Evolutionary conservation across 1,139 yeast species (phyloP), one percentile per base, ranked within the genome.

Genomic region (Blastobotrys elegans): DNA sequence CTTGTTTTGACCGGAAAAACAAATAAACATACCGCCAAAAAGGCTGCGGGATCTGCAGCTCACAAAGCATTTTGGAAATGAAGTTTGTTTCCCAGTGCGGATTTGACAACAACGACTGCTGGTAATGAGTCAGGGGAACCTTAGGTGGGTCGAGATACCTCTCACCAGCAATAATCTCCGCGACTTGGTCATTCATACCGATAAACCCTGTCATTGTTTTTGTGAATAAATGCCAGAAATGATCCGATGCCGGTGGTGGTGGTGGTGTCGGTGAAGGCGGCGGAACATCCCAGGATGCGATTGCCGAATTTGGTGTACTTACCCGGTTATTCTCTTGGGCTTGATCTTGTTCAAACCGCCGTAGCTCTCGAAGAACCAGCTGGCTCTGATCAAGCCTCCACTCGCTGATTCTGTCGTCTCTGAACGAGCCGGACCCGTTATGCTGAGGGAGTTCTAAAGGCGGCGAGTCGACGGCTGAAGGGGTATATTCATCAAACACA

Each of bases 311-410:
- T 21, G 45, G 46, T 16, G 53, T 48, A 18, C 40, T 7, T 24
- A 42, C 16, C 6, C 41, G 33, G 18, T 31, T 14, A 26, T 26
- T 29, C 24, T 4, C 5, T 10, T 16, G 7, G 4, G 18, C 17
- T 24, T 39, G 24, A 33, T 31, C 38, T 22, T 33, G 54, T 44
- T 60, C 65, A 16, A 62, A 53, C 38, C 61, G 53, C 43, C 56
- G 56, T 43, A 65, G 56, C 50, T 65, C 68, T 40, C 60, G 59
- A 37, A 59, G 48, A 17, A 65, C 56, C 14, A 61, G 60, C 52
- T 62, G 62, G 27, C 68, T 61, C 56, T 68, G 72, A 49, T 66
- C 69, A 14, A 67, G 54, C 18, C 72, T 55, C 72, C 72, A 68
- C 22, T 67, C 67, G 51, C 67, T 67, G 29, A 68, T 61, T 14